Base-by-base conservation (phyloP, 805 yeast species). In the Saccharomycopsis malanga region DNA sequence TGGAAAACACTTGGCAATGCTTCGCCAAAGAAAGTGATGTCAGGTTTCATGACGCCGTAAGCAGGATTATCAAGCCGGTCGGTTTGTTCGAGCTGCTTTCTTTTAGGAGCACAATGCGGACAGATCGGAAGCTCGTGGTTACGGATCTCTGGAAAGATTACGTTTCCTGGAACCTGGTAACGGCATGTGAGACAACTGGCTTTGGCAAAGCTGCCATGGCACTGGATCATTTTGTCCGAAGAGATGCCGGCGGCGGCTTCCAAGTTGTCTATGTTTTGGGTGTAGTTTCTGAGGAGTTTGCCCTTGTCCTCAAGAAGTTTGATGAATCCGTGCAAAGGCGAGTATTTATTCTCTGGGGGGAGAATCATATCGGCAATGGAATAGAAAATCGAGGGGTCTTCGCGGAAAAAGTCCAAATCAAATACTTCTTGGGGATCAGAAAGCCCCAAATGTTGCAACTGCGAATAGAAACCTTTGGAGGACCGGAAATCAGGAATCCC, bases 401-500 rank as follows among this genome's bases (percentile, higher is more conserved):
- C 74, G 54, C 71, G 71, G 66, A 88, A 88, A n/a, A 77, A 70
- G 21, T 71, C 71, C 39, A 84, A 65, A 58, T 86, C 87, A 62
- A 88, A 88, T 37, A 87, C 96, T 56, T 86, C 91, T 60, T 88
- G 96, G 0, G 97, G 96, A 57, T 88, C 96, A 42, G 73, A 76
- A 29, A 88, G 65, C 0, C 93, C 89, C 46, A 86, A 63, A 56
- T 75, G 73, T 44, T 73, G 71, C 55, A 89, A 72, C 57, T 74
- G 76, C 1, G 86, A 72, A 63, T 88, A 88, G 46, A 88, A 74
- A 42, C 97, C 97, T 54, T 81, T 72, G n/a, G 86, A 79, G 0
- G 96, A 87, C 60, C 97, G 73, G 65, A 88, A 87, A 65, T 87
- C 96, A 0, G 96, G 96, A 46, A 87, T 88, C 5, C 96, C 96